These are phyloP conservation scores for Novymonas esmeraldas DNA, from an alignment of 208 protist genomes.

Conservation along the genomic window DNA sequence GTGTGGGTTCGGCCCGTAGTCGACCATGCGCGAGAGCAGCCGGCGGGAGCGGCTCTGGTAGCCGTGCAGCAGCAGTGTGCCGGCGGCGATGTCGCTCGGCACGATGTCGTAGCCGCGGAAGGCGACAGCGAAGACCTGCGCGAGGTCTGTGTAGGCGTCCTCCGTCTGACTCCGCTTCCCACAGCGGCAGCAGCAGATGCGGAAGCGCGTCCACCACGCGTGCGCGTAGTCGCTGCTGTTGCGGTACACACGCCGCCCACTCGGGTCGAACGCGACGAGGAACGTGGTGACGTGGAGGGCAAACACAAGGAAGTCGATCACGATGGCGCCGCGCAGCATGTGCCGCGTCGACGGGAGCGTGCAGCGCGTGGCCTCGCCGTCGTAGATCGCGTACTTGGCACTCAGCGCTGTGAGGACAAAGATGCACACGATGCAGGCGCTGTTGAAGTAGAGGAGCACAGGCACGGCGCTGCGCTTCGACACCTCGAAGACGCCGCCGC, in stretches of 20 bases:
- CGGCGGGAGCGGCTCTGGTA: constrained; percentile 54
- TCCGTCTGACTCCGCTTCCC: constrained; percentile 27
- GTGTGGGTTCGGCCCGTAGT: constrained; percentile 36
- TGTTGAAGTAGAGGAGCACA: constrained; percentile 59
- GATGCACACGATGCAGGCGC: constrained; percentile 19
- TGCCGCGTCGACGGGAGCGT: constrained; percentile 10
- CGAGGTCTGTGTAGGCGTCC: constrained; percentile 60
- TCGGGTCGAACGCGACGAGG: constrained; percentile 55
- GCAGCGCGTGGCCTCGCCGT: constrained; percentile 35
- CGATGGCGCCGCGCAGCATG: constrained; percentile 39
- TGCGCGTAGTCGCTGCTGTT: constrained; percentile 65
- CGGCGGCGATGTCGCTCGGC: constrained; percentile 82
- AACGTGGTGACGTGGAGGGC: constrained; percentile 45
- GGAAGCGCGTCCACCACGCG: constrained; percentile 67
- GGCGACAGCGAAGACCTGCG: constrained; percentile 61
- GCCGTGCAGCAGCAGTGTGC: constrained; percentile 80
- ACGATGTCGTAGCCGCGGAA: constrained; percentile 89
- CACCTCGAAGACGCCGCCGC: constrained; percentile 71
- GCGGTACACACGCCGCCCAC: constrained; percentile 38
- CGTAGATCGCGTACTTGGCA: constrained; percentile 45
- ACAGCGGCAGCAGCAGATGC: constrained; percentile 62
- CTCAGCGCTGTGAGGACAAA: constrained; percentile 37
- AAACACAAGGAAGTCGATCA: constrained; percentile 41
- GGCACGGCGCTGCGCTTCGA: constrained; percentile 63
- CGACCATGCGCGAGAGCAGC: constrained; percentile 26